Base-by-base conservation (phyloP, 2,329 filamentous ascomycete species). In the Aspergillus sojae region DNA sequence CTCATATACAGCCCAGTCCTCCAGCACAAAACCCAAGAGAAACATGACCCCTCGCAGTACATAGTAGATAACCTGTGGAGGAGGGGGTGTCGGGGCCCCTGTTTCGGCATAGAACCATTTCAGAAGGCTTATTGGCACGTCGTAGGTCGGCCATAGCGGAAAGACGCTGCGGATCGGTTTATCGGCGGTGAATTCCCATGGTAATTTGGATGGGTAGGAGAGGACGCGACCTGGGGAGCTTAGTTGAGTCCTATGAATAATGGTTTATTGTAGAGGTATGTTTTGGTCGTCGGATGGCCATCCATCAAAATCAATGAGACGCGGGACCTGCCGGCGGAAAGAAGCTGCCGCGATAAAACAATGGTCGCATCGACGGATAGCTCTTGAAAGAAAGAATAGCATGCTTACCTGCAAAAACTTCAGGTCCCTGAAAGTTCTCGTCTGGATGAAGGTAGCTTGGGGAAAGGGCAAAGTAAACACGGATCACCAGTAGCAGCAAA, bases 381-480 rank as follows among this genome's bases (percentile, higher is more conserved):
- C 45, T 41, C 32, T 26, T n/a, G 39, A 5, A 10, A 19, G 16
- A 30, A 61, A 50, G 55, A 14, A 61, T 28, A 57, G 57, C 50
- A 48, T 57, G 81, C 89, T 70, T 87, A 97, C 94, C 94, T 74
- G 94, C 94, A 74, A 98, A 95, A 68, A 98, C 90, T 83, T 99
- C 95, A 19, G 95, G 95, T 41, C 95, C 95, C 81, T 99, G 95
- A 74, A 99, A 99, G 83, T 98, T 95, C 85, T 99, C 95, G 82
- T 99, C 95, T 5, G 95, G 95, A 78, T 99, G 95, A 54, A 99
- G 87, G 79, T 99, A 99, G 84, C 94, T 98, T 63, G 95, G 92
- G 67, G 91, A 94, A 68, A 98, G 82, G 65, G 95, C 94, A 78
- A 98, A 94, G 86, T 94, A 98, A 74, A 98, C 85, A 79, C 95